Base-by-base conservation (phyloP, 164 flowering plant genomes). In the grape (Vitis vinifera) region DNA sequence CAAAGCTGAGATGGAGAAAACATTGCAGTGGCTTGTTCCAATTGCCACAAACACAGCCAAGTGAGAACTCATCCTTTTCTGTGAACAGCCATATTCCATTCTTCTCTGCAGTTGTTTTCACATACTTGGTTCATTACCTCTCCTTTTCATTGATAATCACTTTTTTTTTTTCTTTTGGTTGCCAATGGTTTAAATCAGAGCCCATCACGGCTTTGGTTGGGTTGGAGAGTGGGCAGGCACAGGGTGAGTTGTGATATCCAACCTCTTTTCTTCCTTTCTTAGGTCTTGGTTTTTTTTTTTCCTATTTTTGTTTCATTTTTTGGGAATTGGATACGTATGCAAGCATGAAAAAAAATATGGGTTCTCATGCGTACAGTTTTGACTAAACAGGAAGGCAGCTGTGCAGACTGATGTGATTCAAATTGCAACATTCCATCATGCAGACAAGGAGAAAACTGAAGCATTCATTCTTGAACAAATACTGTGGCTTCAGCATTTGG, bases 171-270 rank as follows among this genome's bases (percentile, higher is more conserved):
- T 16, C 14, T 69, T 68, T 19, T 67, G 19, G 29, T 48, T 58
- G 23, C 17, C 51, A 51, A 67, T 66, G 65, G 30, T 71, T 68
- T n/a, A 17, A 63, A 72, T 52, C 80, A 90, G 94, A 75, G 92
- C 89, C 0, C 94, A 90, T 79, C 94, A 90, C 73, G 92, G 92
- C 56, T 90, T 90, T 65, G 94, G 94, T 61, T 90, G 94, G 94
- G 94, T 90, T 70, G 94, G 94, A 23, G 94, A 90, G 75, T 90
- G 94, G 94, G 94, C 94, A 68, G 88, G 81, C 73, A 84, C 92
- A 9, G 91, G 94, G 94, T 88, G 56, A 79, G 88, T 69, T 16
- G 48, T 10, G 10, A 48, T 13, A 50, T 64, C 11, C 51, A 64
- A 29, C n/a, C 23, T 48, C 44, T 37, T 37, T 37, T 4, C 44